These are phyloP conservation scores for Protomyces inouyei DNA, from an alignment of 1,139 yeast species.

Conservation along the genomic window DNA sequence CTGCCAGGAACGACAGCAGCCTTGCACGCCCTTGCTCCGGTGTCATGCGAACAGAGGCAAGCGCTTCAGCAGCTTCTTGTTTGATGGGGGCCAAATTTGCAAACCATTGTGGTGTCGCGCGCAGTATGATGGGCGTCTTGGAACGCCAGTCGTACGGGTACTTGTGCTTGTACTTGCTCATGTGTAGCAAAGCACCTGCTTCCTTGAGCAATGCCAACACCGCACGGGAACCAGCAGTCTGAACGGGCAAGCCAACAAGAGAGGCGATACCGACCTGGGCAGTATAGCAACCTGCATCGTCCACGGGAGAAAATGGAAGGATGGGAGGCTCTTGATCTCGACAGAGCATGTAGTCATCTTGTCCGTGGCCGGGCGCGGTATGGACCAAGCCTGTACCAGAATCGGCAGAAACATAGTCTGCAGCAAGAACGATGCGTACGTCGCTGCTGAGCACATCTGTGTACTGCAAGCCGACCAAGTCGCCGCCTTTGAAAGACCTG, in stretches of 20 bases:
- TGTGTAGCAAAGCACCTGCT: slow-evolving; percentile 47
- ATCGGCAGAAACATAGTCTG: slow-evolving; percentile 70
- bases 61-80: slow-evolving; percentile 53
- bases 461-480: background rate
- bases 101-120: slow-evolving; percentile 97
- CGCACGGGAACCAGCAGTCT: slow-evolving; percentile 52
- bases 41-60: slow-evolving; percentile 59
- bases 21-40: slow-evolving; percentile 73
- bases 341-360: slow-evolving; percentile 81
- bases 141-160: slow-evolving; percentile 98
- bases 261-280: slow-evolving; percentile 48
- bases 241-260: slow-evolving; percentile 56
- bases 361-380: slow-evolving; percentile 97
- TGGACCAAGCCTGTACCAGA: slow-evolving; percentile 97
- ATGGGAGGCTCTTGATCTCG: slow-evolving; percentile 42
- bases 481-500: background rate
- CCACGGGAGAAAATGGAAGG: slow-evolving; percentile 68
- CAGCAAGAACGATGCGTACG: slow-evolving; percentile 61
- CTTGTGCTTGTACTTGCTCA: slow-evolving; percentile 60
- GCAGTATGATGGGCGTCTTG: slow-evolving; percentile 85
- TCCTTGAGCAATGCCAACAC: slow-evolving; percentile 46
- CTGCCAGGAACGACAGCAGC: slow-evolving; percentile 62
- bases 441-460: background rate
- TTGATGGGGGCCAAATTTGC: slow-evolving; percentile 77
- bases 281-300: slow-evolving; percentile 63